Conservation (phyloP, 139 green algal species). For the Desmodesmus armatus region DNA sequence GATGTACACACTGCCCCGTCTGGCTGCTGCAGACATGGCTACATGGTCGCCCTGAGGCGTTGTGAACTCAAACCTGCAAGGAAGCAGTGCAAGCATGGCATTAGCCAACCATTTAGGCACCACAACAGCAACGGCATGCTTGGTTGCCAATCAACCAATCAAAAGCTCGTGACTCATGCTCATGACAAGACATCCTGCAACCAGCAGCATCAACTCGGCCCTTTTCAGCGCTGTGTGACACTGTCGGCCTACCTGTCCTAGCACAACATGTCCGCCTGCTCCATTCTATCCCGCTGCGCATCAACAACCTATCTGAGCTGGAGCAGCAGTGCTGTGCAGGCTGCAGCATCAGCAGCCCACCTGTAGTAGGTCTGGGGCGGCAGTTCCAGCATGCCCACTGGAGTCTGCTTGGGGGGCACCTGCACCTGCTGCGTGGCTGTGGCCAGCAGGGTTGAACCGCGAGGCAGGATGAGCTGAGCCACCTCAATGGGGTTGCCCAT, state of each 20-base stretch:
- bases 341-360: not conserved
- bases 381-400: slow-evolving; percentile 33
- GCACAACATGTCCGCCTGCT: not conserved
- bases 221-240: not conserved
- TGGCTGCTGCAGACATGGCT: slow-evolving; percentile 50
- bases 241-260: not conserved
- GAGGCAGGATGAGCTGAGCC: slow-evolving; percentile 50
- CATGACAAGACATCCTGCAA: not conserved
- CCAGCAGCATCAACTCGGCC: not conserved
- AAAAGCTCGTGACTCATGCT: not conserved
- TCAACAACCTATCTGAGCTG: not conserved
- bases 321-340: not conserved
- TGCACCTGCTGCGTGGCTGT: not conserved
- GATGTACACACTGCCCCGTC: slow-evolving; percentile 48
- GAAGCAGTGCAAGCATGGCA: not conserved
- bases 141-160: not conserved
- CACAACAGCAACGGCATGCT: not conserved
- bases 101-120: not conserved
- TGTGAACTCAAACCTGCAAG: slow-evolving; percentile 57
- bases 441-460: slow-evolving; percentile 43
- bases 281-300: too few relatives aligned
- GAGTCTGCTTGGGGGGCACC: slow-evolving; percentile 30
- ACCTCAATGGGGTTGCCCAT: slow-evolving; percentile 42
- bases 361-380: slow-evolving; percentile 44
- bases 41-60: slow-evolving; percentile 45